A percentile compares a stretch with the other conserved stretches of the same genome.
Evolutionary conservation across 2,329 filamentous ascomycete genomes (phyloP).

Genomic region (Pseudogymnoascus sp.): DNA sequence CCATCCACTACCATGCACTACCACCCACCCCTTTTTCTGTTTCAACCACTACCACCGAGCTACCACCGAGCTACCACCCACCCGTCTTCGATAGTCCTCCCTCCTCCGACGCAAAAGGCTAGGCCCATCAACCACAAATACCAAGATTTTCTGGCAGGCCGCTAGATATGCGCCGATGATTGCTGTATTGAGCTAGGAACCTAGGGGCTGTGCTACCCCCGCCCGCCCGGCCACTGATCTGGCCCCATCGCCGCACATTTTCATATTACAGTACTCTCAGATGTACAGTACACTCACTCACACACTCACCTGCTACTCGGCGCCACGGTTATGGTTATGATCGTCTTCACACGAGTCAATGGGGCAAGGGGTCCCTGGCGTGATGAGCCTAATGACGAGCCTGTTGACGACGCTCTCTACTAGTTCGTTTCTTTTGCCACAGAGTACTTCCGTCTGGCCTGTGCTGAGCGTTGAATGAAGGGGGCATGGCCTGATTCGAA

Average conservation of each 20-base stretch:
- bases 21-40: neutral
- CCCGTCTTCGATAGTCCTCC: neutral
- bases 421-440: neutral
- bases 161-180: neutral
- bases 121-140: neutral
- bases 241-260: neutral
- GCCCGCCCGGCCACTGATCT: neutral
- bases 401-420: neutral
- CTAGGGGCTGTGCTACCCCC: neutral
- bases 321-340: neutral
- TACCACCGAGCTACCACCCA: no score
- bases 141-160: neutral
- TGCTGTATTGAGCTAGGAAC: neutral
- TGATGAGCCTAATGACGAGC: neutral
- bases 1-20: no score
- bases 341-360: neutral
- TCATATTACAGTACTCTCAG: neutral
- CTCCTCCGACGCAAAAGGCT: neutral
- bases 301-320: neutral
- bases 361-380: neutral
- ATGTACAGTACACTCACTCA: neutral
- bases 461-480: neutral
- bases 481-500: neutral
- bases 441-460: neutral
- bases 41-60: neutral